Conservation (phyloP, 2,329 filamentous ascomycete species). For the Microthyrium microscopicum region DNA sequence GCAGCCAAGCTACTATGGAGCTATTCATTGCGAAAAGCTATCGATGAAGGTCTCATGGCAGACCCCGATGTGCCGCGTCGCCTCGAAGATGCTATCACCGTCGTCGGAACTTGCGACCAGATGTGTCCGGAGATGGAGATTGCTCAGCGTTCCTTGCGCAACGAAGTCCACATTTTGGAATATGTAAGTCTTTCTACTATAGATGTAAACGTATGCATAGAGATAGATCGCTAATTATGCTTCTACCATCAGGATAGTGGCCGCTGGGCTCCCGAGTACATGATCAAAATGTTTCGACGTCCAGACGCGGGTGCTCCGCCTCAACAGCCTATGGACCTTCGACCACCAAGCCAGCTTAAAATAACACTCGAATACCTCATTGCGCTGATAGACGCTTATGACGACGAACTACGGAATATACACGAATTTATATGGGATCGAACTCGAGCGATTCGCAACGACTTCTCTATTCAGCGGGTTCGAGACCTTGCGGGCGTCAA, state of each 20-base stretch:
- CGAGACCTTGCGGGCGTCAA: slow-evolving; percentile 38
- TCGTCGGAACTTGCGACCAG: slow-evolving; percentile 42
- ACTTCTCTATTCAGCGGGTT: slow-evolving; percentile 46
- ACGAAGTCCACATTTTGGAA: slow-evolving; percentile 44
- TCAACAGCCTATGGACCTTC: slow-evolving; percentile 46
- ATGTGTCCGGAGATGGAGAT: slow-evolving; percentile 51
- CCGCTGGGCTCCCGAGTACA: slow-evolving; percentile 35
- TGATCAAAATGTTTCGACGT: slow-evolving; percentile 48
- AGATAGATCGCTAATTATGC: neutral
- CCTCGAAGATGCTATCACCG: slow-evolving; percentile 43
- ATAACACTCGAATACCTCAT: slow-evolving; percentile 27
- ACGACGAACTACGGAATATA: neutral
- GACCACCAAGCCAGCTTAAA: slow-evolving; percentile 30
- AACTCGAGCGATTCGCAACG: slow-evolving; percentile 46
- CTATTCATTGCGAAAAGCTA: too few relatives aligned
- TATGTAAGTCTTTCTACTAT: slow-evolving; percentile 26
- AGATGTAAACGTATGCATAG: neutral
- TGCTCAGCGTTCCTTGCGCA: slow-evolving; percentile 43
- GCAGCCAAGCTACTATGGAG: too few relatives aligned
- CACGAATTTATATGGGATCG: slow-evolving; percentile 46
- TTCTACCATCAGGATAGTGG: slow-evolving; percentile 12
- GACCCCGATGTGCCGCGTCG: slow-evolving; percentile 44
- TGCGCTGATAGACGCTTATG: slow-evolving; percentile 23
- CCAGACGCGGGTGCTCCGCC: slow-evolving; percentile 47
- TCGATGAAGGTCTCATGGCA: slow-evolving; percentile 35